Base-by-base conservation (phyloP, 768 basidiomycete species). In the Hortiboletus campestris region DNA sequence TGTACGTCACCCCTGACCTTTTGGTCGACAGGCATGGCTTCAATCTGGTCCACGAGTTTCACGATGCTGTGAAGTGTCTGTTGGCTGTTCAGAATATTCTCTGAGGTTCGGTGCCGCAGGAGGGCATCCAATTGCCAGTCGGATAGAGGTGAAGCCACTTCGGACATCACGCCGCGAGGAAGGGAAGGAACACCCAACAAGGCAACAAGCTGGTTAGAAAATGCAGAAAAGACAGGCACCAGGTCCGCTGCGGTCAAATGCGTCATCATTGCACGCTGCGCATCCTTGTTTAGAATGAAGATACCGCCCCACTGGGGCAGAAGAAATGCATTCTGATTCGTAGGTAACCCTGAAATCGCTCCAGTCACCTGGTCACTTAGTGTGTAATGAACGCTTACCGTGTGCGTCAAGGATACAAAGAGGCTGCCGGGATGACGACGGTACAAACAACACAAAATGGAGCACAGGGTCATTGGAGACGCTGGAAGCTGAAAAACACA, bases 231-330 rank as follows among this genome's bases (percentile, higher is more conserved):
- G 31, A 82, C 67, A 17, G 72, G 65, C 41, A 80, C 67, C 17
- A 91, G 76, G 38, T 76, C 77, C 34, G 67, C 58, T 35, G 74
- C 64, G 43, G 79, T 75, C 55, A 59, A 68, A 49, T 52, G 69
- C 55, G 51, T 66, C 56, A 34, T 68, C 59, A 40, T 66, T 48
- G n/a, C 54, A 56, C 57, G 56, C 40, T 65, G 51, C 53, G 51
- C 19, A 35, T 75, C 72, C 34, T 82, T 82, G 67, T 94, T 93
- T 62, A 83, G 75, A 55, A 98, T 79, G 53, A 88, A 80, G 49
- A 98, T 87, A 22, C 93, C 86, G 34, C 96, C 96, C 87, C 91
- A 95, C 70, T 98, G 96, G 0, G 96, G 95, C 0, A 95, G 77
- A 19, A 96, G 80, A 76, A 98, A 98, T 9, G 93, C 83, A 46